Conservation (phyloP, 2,329 filamentous ascomycete species). For the Clathrospora elynae region DNA sequence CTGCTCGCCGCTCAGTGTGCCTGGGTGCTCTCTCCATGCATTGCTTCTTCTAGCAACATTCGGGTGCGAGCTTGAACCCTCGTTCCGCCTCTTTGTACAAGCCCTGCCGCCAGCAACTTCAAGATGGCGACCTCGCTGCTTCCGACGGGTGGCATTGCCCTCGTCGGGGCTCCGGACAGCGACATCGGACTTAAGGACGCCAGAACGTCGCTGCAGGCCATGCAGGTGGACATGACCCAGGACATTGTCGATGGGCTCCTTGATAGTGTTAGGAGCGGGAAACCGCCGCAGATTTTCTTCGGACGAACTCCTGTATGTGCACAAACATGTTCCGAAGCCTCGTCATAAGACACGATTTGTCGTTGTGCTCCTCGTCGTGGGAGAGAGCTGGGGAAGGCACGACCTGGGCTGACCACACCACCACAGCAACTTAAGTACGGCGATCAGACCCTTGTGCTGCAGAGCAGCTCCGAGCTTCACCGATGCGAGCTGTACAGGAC, state of each 20-base stretch:
- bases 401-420: conserved; percentile 37
- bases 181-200: conserved; percentile 42
- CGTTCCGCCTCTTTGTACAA: conserved; percentile 27
- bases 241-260: conserved; percentile 51
- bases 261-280: conserved; percentile 44
- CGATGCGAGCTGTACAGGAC: conserved; percentile 63
- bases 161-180: conserved; percentile 48
- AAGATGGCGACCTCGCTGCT: conserved; percentile 41
- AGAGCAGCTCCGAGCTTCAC: conserved; percentile 58
- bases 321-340: conserved; percentile 11
- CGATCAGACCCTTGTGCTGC: conserved; percentile 61
- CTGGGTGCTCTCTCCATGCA: conserved; percentile 50
- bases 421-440: conserved; percentile 61
- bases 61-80: conserved; percentile 45
- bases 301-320: conserved; percentile 49
- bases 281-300: conserved; percentile 47
- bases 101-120: conserved; percentile 14
- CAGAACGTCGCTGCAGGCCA: conserved; percentile 45
- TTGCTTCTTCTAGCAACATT: conserved; percentile 44
- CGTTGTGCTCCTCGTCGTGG: conserved; percentile 13
- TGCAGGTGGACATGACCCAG: conserved; percentile 51
- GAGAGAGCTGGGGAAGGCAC: conserved; percentile 20
- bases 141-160: conserved; percentile 42
- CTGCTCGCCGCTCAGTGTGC: conserved; percentile 38
- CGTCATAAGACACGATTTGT: conserved; percentile 7